phyloP scores from a whole-genome alignment of 257 asterid genomes.

The Solanum phureja region DNA sequence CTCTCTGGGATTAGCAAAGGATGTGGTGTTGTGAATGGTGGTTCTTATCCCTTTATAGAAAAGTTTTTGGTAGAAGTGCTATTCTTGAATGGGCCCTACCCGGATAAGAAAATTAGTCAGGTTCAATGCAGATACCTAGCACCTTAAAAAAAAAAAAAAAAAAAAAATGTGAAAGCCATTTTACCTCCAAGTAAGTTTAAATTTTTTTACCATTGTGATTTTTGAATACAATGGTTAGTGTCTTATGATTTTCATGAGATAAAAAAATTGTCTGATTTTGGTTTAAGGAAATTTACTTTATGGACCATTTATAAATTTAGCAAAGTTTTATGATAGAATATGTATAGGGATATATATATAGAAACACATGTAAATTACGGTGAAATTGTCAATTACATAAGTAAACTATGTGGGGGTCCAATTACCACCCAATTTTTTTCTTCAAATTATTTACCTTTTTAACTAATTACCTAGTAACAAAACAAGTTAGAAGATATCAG shows the following conservation, averaged over 20 bases:
- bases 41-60: no score
- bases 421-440: not conserved
- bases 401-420: not conserved
- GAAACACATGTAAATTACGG: not conserved
- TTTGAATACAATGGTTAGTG: not conserved
- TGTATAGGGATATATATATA: no score
- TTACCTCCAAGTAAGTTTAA: not conserved
- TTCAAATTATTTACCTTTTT: not conserved
- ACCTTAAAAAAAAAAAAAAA: no score
- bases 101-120: not conserved
- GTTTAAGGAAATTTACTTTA: not conserved
- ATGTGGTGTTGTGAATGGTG: not conserved
- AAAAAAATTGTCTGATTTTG: not conserved
- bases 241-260: not conserved
- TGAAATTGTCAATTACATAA: not conserved
- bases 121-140: not conserved
- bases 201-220: not conserved
- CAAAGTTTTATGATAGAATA: not conserved
- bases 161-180: no score
- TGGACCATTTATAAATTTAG: not conserved
- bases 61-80: not conserved
- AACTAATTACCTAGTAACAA: not conserved
- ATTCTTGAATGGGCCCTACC: no score
- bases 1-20: not conserved
- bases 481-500: no score